A percentile compares a stretch with the other conserved stretches of the same genome.
Conservation (phyloP, 2,329 filamentous ascomycete species). For the Plenodomus lindquistii region DNA sequence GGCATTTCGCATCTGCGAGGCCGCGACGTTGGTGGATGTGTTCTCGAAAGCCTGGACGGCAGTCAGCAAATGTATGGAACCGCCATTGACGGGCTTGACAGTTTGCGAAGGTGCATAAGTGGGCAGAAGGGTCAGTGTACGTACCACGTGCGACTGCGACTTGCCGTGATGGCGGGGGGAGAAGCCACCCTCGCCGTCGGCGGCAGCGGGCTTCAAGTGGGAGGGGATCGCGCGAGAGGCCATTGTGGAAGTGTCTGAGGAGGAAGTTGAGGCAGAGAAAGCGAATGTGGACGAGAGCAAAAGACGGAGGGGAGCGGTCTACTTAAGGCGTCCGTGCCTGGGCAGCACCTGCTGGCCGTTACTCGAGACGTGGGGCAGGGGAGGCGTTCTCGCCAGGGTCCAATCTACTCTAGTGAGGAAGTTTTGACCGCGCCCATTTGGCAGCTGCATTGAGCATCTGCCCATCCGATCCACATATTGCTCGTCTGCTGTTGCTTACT, state of each 20-base stretch:
- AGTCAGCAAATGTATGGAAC: background rate
- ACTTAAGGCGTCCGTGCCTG: constrained; percentile 17
- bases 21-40: constrained; percentile 96
- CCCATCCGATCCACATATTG: background rate
- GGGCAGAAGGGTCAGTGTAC: constrained; percentile 49
- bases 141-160: constrained; percentile 83
- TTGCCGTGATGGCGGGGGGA: constrained; percentile 77
- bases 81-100: too few species aligned
- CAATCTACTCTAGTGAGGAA: background rate
- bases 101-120: too few species aligned
- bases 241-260: constrained; percentile 56
- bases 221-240: constrained; percentile 75
- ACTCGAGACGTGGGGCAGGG: constrained; percentile 22
- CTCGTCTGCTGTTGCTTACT: too few species aligned
- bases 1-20: constrained; percentile 98
- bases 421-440: background rate
- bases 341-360: background rate
- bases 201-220: constrained; percentile 72
- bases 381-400: background rate
- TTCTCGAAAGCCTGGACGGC: constrained; percentile 88
- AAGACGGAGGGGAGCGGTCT: constrained; percentile 24
- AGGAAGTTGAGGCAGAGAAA: constrained; percentile 2
- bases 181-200: constrained; percentile 49
- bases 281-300: constrained; percentile 13
- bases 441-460: background rate